phyloP scores from a whole-genome alignment of 192 early-diverging fungal genomes.

The Blastocladiella britannica region DNA sequence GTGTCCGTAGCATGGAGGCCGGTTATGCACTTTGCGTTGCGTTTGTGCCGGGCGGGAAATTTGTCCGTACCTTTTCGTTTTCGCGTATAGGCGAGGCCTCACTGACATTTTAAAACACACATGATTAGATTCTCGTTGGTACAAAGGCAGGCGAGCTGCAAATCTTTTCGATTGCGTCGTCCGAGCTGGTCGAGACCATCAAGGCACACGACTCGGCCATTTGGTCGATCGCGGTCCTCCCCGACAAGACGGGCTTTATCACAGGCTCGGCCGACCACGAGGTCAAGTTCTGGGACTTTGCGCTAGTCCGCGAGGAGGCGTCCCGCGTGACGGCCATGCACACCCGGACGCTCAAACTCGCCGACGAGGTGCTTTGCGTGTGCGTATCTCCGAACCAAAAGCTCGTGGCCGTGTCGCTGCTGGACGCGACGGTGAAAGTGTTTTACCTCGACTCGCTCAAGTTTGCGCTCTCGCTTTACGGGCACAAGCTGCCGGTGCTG shows the following conservation, averaged over 20 bases:
- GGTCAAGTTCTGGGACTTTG: constrained; percentile 96
- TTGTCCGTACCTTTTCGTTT: constrained; percentile 17
- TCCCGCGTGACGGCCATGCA: constrained; percentile 62
- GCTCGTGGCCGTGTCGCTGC: constrained; percentile 69
- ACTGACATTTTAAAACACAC: neutral
- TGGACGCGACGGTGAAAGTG: constrained; percentile 92
- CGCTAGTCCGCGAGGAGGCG: constrained; percentile 26
- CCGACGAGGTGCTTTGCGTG: constrained; percentile 77
- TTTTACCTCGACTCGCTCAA: constrained; percentile 92
- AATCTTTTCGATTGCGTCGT: constrained; percentile 73
- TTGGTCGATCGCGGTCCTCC: constrained; percentile 67
- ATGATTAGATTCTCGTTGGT: constrained; percentile 54
- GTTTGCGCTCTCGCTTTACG: constrained; percentile 91
- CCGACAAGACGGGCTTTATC: constrained; percentile 68
- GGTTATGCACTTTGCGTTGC: constrained; percentile 81
- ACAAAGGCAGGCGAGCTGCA: constrained; percentile 80
- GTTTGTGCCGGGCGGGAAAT: constrained; percentile 77
- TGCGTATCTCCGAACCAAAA: constrained; percentile 65
- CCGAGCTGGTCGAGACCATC: constrained; percentile 60
- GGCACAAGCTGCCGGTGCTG: constrained; percentile 91
- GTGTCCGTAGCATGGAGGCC: constrained; percentile 73
- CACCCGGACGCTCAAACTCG: constrained; percentile 77
- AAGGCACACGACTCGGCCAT: constrained; percentile 78
- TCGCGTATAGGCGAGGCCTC: no score
- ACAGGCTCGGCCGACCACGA: constrained; percentile 85